Evolutionary conservation across 1,284 basidiomycete genomes (phyloP).

Genomic region (Ustilago loliicola): DNA sequence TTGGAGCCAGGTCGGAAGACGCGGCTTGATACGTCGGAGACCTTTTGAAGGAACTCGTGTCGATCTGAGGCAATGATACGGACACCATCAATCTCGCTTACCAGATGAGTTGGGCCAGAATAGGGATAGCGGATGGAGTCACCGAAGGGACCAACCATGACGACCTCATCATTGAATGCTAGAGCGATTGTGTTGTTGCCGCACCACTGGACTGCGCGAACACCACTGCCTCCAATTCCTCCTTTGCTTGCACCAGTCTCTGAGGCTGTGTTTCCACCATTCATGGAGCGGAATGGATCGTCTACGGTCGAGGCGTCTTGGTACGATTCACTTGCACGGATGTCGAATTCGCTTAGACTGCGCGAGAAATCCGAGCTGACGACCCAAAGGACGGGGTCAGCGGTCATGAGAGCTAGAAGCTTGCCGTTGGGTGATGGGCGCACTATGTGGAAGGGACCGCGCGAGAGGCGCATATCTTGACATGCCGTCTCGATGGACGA

Average conservation of each 20-base stretch:
- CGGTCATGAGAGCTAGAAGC: conserved; percentile 86
- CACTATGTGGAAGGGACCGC: conserved; percentile 89
- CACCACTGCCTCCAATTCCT: conserved; percentile 58
- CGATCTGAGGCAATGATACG: conserved; percentile 83
- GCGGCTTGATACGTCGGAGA: conserved; percentile 43
- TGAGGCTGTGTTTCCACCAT: not conserved
- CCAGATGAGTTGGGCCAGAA: conserved; percentile 80
- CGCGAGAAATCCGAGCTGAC: conserved; percentile 92
- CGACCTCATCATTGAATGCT: conserved; percentile 82
- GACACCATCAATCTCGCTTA: conserved; percentile 89
- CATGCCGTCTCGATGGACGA: conserved; percentile 47
- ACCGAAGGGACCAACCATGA: conserved; percentile 91
- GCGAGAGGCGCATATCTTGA: conserved; percentile 76
- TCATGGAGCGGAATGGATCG: conserved; percentile 28
- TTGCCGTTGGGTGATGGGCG: conserved; percentile 93
- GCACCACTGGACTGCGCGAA: conserved; percentile 82
- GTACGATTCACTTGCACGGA: conserved; percentile 54
- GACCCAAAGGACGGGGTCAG: conserved; percentile 83
- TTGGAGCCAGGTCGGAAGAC: conserved; percentile 91
- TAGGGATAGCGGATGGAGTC: conserved; percentile 90
- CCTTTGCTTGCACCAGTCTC: conserved; percentile 22
- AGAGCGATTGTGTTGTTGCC: conserved; percentile 94
- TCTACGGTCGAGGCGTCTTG: conserved; percentile 40
- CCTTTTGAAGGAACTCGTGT: conserved; percentile 93
- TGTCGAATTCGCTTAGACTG: conserved; percentile 84